phyloP scores from a whole-genome alignment of 164 flowering plant genomes.

The Macadamia integrifolia region DNA sequence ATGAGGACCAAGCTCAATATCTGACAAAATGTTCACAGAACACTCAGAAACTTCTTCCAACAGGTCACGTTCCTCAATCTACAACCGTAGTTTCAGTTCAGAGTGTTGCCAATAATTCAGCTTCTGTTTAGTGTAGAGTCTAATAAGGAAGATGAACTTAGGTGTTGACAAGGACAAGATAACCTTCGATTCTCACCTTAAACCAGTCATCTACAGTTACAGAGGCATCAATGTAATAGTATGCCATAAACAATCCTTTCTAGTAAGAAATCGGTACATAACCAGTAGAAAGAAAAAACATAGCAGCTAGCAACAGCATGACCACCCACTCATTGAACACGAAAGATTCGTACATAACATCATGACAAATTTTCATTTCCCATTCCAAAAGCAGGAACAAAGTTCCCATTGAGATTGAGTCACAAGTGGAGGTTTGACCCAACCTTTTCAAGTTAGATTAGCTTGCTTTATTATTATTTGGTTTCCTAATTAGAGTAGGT shows the following conservation, averaged over 20 bases:
- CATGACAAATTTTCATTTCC: no score
- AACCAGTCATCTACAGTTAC: conserved; percentile 27
- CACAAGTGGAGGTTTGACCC: no score
- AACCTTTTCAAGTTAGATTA: no score
- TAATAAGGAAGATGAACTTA: neutral
- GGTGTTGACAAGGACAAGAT: neutral
- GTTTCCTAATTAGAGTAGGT: no score
- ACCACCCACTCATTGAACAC: conserved; percentile 43
- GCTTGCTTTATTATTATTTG: no score
- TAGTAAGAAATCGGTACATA: conserved; percentile 29
- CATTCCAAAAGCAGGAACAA: no score
- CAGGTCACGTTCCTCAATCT: conserved; percentile 42
- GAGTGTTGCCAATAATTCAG: neutral
- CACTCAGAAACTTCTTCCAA: conserved; percentile 52
- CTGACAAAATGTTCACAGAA: conserved; percentile 57
- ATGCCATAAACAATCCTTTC: conserved; percentile 12
- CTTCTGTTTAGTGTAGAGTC: neutral
- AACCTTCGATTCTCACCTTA: conserved; percentile 30
- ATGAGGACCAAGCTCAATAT: conserved; percentile 31
- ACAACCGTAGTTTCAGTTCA: conserved; percentile 13
- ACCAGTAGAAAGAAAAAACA: conserved; percentile 73
- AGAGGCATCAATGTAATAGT: conserved; percentile 20
- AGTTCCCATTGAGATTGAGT: no score
- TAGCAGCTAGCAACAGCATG: conserved; percentile 59
- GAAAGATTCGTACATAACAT: conserved; percentile 44